These are phyloP conservation scores for Lecanicillium sp. DNA, from an alignment of 2,329 filamentous ascomycete genomes.

Conservation along the genomic window DNA sequence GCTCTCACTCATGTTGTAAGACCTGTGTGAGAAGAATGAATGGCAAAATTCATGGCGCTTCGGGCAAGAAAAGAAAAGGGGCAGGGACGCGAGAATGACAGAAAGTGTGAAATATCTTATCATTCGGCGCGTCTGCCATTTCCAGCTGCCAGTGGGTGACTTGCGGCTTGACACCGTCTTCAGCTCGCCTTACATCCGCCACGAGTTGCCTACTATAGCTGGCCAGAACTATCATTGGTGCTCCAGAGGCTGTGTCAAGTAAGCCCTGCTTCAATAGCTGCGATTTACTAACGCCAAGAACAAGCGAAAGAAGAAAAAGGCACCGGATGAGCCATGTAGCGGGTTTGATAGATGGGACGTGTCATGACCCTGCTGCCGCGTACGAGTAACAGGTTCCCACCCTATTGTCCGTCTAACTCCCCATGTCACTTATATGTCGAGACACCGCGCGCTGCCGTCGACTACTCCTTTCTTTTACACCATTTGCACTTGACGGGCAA, in stretches of 20 bases:
- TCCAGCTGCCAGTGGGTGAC: too few relatives aligned
- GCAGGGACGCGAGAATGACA: not conserved
- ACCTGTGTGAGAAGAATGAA: constrained; percentile 13
- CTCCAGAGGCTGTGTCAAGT: not conserved
- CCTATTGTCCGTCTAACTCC: not conserved
- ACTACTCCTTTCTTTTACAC: not conserved
- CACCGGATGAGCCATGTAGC: not conserved
- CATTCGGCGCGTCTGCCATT: too few relatives aligned
- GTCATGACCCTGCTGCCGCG: constrained; percentile 7
- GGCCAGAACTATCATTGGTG: too few relatives aligned
- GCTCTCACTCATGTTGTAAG: constrained; percentile 8
- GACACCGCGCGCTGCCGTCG: not conserved
- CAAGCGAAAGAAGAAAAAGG: not conserved
- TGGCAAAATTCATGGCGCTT: not conserved
- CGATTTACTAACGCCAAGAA: not conserved
- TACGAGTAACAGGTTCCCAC: constrained; percentile 5
- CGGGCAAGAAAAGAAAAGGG: not conserved
- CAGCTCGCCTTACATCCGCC: too few relatives aligned
- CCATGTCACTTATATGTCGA: constrained; percentile 2
- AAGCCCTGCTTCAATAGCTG: not conserved
- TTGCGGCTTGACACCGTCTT: too few relatives aligned
- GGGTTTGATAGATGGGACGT: constrained; percentile 6
- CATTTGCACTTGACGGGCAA: not conserved
- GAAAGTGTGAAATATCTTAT: too few relatives aligned
- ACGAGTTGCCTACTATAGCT: too few relatives aligned